Conservation (phyloP, 495 filamentous ascomycete genomes). For the Annulohypoxylon maeteangense region DNA sequence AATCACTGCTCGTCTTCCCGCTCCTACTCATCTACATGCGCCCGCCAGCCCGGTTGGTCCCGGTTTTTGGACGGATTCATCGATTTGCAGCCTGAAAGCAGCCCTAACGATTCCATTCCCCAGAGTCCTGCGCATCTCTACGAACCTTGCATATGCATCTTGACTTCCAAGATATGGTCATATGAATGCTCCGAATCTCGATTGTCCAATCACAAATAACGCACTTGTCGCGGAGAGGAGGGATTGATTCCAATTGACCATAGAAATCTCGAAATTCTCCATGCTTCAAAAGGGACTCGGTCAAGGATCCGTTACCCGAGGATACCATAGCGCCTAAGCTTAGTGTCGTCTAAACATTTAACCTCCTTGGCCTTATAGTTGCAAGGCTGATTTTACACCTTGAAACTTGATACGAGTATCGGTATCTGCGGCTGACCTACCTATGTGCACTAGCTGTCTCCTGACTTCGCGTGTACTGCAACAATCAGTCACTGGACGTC, state of each 20-base stretch:
- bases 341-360: not conserved
- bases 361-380: not conserved
- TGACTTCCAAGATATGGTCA: not conserved
- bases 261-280: conserved; percentile 4
- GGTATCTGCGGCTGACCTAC: conserved; percentile 25
- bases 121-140: not conserved
- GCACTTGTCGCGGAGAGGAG: not conserved
- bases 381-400: conserved; percentile 32
- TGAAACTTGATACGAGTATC: conserved; percentile 6
- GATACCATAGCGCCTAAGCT: not conserved
- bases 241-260: not conserved
- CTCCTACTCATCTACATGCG: not conserved
- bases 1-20: not conserved
- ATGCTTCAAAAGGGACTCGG: conserved; percentile 16
- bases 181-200: not conserved
- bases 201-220: conserved; percentile 17
- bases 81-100: not conserved
- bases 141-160: not conserved
- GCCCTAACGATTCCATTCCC: not conserved
- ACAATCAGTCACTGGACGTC: not conserved
- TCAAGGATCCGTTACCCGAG: not conserved
- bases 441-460: conserved; percentile 1
- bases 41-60: not conserved
- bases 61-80: not conserved
- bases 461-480: conserved; percentile 12